Evolutionary conservation across 1,284 basidiomycete species (phyloP), one percentile per base, ranked within the genome.

Genomic region (Heliocybe sulcata): DNA sequence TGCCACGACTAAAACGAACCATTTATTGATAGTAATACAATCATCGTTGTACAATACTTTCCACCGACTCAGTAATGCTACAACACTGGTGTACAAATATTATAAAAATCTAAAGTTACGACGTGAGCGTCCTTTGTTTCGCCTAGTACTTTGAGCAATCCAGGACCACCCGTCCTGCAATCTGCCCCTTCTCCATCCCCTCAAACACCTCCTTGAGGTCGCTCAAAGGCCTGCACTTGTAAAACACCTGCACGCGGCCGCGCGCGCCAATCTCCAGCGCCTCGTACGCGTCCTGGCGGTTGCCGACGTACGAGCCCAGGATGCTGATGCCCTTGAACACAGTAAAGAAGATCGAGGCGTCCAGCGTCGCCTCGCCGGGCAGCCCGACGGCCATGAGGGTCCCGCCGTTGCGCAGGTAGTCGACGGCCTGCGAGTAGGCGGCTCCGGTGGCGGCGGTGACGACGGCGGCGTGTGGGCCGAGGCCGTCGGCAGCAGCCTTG

Each of bases 301-400:
- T 86, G 55, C 77, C 89, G 48, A 92, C 87, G 64, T 90, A 90
- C 2, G 82, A 84, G 3, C 87, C 87, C 49, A 83, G 73, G 61
- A 91, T 82, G 51, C 74, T 77, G 56, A 87, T 82, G 59, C 72
- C 75, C 69, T 85, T 82, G 68, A 82, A 77, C 23, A 90, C 87
- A 2, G 82, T 85, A 70, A 79, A 88, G 76, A 92, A 92, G 61
- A 92, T 86, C 35, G 83, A 80, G 0, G 83, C 80, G 26, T 81
- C 73, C 27, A 91, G 72, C 23, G 69, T 74, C 0, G 82, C 79
- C 27, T 79, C 69, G 2, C 76, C 80, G 1, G 87, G 89, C 3
- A 92, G 71, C 50, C 90, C 89, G 35, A 92, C 86, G 25, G 79
- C 83, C 71, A 92, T 85, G 51, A 93, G 73, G 2, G 77, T 77